Evolutionary conservation across 2,329 filamentous ascomycete species (phyloP).

Genomic region (Magnaporthiopsis incrustans): DNA sequence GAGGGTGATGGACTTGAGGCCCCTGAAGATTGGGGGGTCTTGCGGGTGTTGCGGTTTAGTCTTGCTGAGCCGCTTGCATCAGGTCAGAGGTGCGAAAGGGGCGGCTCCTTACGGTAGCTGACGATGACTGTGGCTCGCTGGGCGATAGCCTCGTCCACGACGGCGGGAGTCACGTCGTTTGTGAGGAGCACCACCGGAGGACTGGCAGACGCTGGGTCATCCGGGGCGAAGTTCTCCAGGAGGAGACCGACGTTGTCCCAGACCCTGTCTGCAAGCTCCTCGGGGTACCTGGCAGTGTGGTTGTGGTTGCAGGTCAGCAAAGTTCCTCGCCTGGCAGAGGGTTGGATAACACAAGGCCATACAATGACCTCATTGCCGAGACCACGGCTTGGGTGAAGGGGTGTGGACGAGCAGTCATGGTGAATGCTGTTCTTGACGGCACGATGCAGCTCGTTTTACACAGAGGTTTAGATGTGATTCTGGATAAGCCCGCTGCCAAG

Average conservation of each 20-base stretch:
- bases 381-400: constrained; percentile 56
- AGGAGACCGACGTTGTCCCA: constrained; percentile 97
- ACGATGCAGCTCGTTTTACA: background rate
- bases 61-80: background rate
- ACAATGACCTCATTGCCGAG: constrained; percentile 72
- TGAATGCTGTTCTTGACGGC: background rate
- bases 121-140: constrained; percentile 72
- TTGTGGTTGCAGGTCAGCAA: background rate
- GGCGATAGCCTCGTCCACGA: constrained; percentile 82
- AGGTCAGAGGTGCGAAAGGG: background rate
- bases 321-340: background rate
- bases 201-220: constrained; percentile 13
- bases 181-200: constrained; percentile 47
- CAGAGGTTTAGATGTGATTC: background rate
- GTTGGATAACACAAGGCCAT: constrained; percentile 23
- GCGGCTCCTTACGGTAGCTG: constrained; percentile 63
- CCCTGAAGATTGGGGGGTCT: constrained; percentile 96
- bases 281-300: constrained; percentile 65
- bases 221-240: constrained; percentile 28
- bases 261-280: constrained; percentile 76
- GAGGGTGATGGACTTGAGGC: constrained; percentile 80
- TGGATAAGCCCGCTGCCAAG: background rate
- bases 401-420: background rate
- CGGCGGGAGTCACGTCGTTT: constrained; percentile 81
- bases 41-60: background rate